phyloP scores from a whole-genome alignment of 768 basidiomycete species.

The Leccinum obscurum region DNA sequence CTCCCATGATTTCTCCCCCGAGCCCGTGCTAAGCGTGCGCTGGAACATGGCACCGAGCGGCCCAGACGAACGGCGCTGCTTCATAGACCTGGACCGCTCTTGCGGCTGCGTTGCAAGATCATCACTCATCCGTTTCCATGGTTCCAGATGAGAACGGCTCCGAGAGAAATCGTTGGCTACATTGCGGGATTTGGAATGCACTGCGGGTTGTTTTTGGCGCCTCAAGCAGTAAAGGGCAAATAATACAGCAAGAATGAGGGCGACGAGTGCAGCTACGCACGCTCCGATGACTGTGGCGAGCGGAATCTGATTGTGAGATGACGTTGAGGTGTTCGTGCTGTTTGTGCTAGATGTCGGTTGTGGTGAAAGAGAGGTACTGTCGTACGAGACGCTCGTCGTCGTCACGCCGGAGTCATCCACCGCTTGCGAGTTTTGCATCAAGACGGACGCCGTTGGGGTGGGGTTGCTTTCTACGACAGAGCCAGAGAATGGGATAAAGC shows the following conservation, averaged over 20 bases:
- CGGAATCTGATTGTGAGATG: constrained; percentile 27
- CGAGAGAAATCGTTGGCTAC: constrained; percentile 44
- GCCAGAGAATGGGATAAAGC: constrained; percentile 19
- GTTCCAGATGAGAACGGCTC: constrained; percentile 43
- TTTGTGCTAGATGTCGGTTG: constrained; percentile 9
- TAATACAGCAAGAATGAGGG: constrained; percentile 50
- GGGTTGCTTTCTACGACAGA: constrained; percentile 26
- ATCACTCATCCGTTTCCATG: constrained; percentile 58
- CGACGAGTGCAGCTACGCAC: constrained; percentile 59
- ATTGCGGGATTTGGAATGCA: constrained; percentile 37
- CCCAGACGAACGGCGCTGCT: constrained; percentile 39
- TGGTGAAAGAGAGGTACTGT: background rate
- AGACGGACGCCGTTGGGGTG: constrained; percentile 25
- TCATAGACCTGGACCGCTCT: constrained; percentile 40
- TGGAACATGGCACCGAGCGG: constrained; percentile 65
- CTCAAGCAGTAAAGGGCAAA: constrained; percentile 56
- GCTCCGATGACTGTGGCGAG: constrained; percentile 58
- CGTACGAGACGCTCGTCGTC: constrained; percentile 18
- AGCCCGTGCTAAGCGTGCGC: constrained; percentile 52
- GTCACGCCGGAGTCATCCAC: background rate
- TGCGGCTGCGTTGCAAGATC: constrained; percentile 48
- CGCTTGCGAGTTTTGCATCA: constrained; percentile 23
- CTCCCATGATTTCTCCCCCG: constrained; percentile 46
- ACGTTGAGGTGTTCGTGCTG: constrained; percentile 1
- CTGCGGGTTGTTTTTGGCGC: constrained; percentile 27